Percentiles rank a stretch among this genome's conserved stretches.
phyloP scores from a whole-genome alignment of 257 asterid genomes.

The Echium plantagineum region DNA sequence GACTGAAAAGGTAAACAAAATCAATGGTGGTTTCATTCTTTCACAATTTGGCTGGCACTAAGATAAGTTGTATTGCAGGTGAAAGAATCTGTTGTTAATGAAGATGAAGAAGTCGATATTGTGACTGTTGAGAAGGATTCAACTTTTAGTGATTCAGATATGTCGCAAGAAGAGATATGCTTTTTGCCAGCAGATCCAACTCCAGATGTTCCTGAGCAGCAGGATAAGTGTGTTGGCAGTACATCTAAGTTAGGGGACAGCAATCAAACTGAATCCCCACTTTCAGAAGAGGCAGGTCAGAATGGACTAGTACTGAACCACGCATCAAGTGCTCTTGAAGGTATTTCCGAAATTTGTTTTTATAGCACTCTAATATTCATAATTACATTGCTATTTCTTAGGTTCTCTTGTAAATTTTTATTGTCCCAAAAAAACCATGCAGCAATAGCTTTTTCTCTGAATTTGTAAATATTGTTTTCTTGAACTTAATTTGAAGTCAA shows the following conservation, averaged over 20 bases:
- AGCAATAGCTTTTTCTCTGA: too few relatives aligned
- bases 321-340: slow-evolving; percentile 65
- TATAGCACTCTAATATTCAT: not conserved
- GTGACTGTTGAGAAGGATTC: slow-evolving; percentile 54
- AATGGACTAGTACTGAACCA: slow-evolving; percentile 53
- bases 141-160: slow-evolving; percentile 84
- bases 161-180: slow-evolving; percentile 65
- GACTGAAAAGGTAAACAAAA: slow-evolving; percentile 41
- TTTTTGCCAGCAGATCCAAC: slow-evolving; percentile 78
- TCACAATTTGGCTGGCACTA: slow-evolving; percentile 8
- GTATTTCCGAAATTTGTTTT: slow-evolving; percentile 17
- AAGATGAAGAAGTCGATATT: slow-evolving; percentile 74
- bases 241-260: slow-evolving; percentile 51
- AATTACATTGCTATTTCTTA: not conserved
- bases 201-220: slow-evolving; percentile 64
- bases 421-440: too few relatives aligned
- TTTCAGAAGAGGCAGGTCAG: slow-evolving; percentile 65
- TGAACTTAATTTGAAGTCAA: too few relatives aligned
- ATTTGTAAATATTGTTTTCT: too few relatives aligned
- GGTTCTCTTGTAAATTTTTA: not conserved
- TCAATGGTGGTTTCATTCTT: not conserved
- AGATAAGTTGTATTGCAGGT: slow-evolving; percentile 34
- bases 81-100: slow-evolving; percentile 54
- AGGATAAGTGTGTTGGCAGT: slow-evolving; percentile 42
- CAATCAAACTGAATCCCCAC: slow-evolving; percentile 65